Percentiles rank a stretch among this genome's conserved stretches.
These are phyloP conservation scores for Capronia epimyces DNA, from an alignment of 2,329 filamentous ascomycete genomes.

Conservation along the genomic window DNA sequence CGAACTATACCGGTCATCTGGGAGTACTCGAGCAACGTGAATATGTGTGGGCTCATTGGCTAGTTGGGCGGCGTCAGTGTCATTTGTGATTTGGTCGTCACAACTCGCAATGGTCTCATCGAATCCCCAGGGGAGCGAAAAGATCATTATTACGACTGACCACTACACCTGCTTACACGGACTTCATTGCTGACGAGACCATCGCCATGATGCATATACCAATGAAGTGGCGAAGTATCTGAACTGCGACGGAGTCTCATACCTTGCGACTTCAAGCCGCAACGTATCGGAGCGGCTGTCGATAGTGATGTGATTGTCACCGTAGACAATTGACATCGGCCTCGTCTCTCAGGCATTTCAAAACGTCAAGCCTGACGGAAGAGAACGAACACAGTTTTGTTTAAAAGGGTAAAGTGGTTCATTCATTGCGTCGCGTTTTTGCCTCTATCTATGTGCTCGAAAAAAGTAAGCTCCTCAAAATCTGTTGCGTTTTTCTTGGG, in stretches of 20 bases:
- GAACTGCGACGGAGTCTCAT: slow-evolving; percentile 19
- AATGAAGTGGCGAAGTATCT: slow-evolving; percentile 23
- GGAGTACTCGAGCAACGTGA: slow-evolving; percentile 43
- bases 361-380: background rate
- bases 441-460: slow-evolving; percentile 2
- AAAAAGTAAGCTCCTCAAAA: background rate
- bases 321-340: too few relatives aligned
- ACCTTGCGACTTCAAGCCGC: slow-evolving; percentile 32
- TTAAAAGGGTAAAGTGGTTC: background rate
- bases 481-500: too few relatives aligned
- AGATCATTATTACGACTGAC: slow-evolving; percentile 42
- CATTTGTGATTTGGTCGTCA: slow-evolving; percentile 40
- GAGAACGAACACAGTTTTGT: background rate
- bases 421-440: slow-evolving; percentile 1
- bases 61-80: slow-evolving; percentile 50
- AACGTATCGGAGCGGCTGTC: too few relatives aligned
- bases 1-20: background rate
- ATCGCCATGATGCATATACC: slow-evolving; percentile 29
- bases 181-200: slow-evolving; percentile 36
- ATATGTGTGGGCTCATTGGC: slow-evolving; percentile 55
- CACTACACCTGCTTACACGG: slow-evolving; percentile 29
- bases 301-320: too few relatives aligned
- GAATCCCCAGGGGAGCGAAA: slow-evolving; percentile 47
- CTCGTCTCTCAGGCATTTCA: too few relatives aligned
- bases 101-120: slow-evolving; percentile 45